phyloP scores from a whole-genome alignment of 768 basidiomycete species.

The Mycena amicta region DNA sequence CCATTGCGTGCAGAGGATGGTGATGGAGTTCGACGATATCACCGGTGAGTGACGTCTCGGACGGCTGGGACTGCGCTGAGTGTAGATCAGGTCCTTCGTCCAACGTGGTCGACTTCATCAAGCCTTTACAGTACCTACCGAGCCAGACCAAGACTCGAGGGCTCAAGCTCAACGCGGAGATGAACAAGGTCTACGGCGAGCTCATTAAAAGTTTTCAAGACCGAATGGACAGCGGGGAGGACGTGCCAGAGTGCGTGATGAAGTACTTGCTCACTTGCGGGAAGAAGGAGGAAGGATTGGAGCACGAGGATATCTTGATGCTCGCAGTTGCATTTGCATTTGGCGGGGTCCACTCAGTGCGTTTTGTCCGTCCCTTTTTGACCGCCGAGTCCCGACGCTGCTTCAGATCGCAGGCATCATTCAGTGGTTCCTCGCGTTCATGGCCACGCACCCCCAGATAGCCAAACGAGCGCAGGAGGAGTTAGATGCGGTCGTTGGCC shows the following conservation, averaged over 20 bases:
- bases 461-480: conserved; percentile 37
- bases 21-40: conserved; percentile 31
- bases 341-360: conserved; percentile 37
- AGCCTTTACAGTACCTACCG: conserved; percentile 26
- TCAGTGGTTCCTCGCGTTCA: conserved; percentile 36
- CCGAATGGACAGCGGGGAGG: conserved; percentile 32
- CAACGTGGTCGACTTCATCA: conserved; percentile 29
- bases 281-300: conserved; percentile 32
- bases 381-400: no score
- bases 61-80: no score
- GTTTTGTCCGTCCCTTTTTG: no score
- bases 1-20: conserved; percentile 22
- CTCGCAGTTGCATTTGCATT: conserved; percentile 35
- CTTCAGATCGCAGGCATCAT: conserved; percentile 39
- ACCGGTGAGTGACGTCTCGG: no score
- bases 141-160: conserved; percentile 22
- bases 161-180: conserved; percentile 26
- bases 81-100: conserved; percentile 22
- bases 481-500: conserved; percentile 37
- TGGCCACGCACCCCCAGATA: conserved; percentile 33
- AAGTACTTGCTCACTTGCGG: conserved; percentile 36
- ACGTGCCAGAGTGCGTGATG: conserved; percentile 36
- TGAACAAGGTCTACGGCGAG: conserved; percentile 33
- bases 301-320: conserved; percentile 37
- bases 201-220: conserved; percentile 34